Percentiles rank a stretch among this genome's conserved stretches.
Evolutionary conservation across 208 protist species (phyloP).

Genomic region (Dictyostelium gargantuum): DNA sequence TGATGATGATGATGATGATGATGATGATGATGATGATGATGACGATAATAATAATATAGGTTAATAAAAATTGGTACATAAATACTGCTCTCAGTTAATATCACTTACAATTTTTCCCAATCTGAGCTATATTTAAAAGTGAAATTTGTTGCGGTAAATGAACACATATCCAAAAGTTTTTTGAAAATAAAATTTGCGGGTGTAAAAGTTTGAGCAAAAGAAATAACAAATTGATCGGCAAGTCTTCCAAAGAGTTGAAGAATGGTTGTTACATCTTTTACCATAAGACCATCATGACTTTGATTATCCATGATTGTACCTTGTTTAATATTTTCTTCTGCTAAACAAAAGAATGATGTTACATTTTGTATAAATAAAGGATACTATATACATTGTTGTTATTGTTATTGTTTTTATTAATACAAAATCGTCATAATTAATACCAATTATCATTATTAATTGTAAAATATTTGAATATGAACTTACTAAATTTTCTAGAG

Average conservation of each 20-base stretch:
- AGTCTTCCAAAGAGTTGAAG: conserved; percentile 9
- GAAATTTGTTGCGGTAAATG: background rate
- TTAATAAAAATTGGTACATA: background rate
- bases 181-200: conserved; percentile 25
- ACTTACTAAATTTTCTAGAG: conserved; percentile 41
- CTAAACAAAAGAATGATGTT: conserved; percentile 33
- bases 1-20: no score
- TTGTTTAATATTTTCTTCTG: conserved; percentile 16
- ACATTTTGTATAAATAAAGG: conserved; percentile 62
- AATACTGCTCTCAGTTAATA: no score
- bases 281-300: background rate
- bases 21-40: no score
- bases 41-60: background rate
- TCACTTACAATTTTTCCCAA: conserved; percentile 48
- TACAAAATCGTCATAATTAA: no score
- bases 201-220: conserved; percentile 19
- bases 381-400: no score
- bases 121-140: background rate
- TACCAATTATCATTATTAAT: no score
- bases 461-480: no score
- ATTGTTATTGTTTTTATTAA: no score
- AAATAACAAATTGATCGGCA: conserved; percentile 3
- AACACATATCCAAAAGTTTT: conserved; percentile 40
- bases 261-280: conserved; percentile 38
- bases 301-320: background rate